phyloP scores from a whole-genome alignment of 169 alveolate species.

The Plasmodium vivax region DNA sequence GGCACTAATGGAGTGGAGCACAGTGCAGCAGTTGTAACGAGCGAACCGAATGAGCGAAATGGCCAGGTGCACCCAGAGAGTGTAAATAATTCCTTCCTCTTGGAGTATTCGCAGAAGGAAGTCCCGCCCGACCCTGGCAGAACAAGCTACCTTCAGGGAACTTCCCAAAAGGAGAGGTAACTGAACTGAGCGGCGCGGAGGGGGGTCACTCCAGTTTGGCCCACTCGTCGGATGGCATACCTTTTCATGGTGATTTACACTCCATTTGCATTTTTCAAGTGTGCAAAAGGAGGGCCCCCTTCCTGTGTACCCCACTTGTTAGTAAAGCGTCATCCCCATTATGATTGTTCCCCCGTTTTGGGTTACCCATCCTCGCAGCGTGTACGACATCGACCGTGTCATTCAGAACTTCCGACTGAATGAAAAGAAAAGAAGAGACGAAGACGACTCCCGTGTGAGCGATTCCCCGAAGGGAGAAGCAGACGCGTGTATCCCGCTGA shows the following conservation, averaged over 20 bases:
- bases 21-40: neutral
- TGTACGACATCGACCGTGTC: conserved; percentile 27
- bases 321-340: neutral
- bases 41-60: neutral
- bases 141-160: neutral
- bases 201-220: neutral
- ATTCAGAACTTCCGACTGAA: conserved; percentile 23
- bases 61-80: conserved; percentile 12
- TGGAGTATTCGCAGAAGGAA: conserved; percentile 10
- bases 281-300: neutral
- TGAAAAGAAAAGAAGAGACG: neutral
- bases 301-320: neutral
- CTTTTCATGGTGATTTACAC: neutral
- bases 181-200: neutral
- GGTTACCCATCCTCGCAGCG: neutral
- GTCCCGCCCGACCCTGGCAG: neutral
- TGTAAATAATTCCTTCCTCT: conserved; percentile 12
- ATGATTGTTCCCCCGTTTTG: neutral
- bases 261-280: neutral
- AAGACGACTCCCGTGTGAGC: neutral
- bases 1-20: neutral
- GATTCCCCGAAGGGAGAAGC: neutral
- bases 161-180: conserved; percentile 1
- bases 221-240: neutral
- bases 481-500: neutral